A percentile compares a stretch with the other conserved stretches of the same genome.
Conservation (phyloP, 352 stramenopile species). For the Peronospora farinosa region DNA sequence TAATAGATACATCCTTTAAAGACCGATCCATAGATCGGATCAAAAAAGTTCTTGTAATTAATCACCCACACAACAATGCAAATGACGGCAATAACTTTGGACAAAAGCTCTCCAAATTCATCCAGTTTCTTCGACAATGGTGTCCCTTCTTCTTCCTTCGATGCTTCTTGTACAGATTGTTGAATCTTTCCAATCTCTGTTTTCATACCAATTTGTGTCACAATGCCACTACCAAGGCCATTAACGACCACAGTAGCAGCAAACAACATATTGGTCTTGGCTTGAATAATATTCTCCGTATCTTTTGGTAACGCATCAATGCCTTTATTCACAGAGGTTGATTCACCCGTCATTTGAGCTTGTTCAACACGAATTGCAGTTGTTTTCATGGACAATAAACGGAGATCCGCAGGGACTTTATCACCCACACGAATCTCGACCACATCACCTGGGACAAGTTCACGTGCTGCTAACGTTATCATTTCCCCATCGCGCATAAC, state of each 20-base stretch:
- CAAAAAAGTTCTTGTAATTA: slow-evolving; percentile 96
- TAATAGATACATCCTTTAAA: slow-evolving; percentile 98
- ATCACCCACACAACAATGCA: slow-evolving; percentile 96
- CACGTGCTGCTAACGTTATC: slow-evolving; percentile 73
- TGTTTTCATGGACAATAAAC: slow-evolving; percentile 93
- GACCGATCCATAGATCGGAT: slow-evolving; percentile 78
- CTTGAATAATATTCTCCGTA: slow-evolving; percentile 83
- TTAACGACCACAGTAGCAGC: slow-evolving; percentile 96
- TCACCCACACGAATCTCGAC: slow-evolving; percentile 95
- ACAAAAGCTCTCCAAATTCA: slow-evolving; percentile 96
- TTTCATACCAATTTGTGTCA: slow-evolving; percentile 94
- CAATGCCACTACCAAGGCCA: slow-evolving; percentile 89
- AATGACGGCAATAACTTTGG: slow-evolving; percentile 95
- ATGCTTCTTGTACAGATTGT: slow-evolving; percentile 88
- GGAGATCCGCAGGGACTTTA: slow-evolving; percentile 95
- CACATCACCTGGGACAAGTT: slow-evolving; percentile 96
- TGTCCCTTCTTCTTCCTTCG: slow-evolving; percentile 92
- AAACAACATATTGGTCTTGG: slow-evolving; percentile 96
- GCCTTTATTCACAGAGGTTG: slow-evolving; percentile 89
- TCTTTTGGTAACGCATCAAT: slow-evolving; percentile 63
- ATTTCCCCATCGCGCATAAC: slow-evolving; percentile 84
- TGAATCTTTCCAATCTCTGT: slow-evolving; percentile 99
- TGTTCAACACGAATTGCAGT: slow-evolving; percentile 93
- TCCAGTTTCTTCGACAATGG: slow-evolving; percentile 97
- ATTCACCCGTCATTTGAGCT: slow-evolving; percentile 95